Base-by-base conservation (phyloP, 1,139 yeast genomes). In the Suhomyces panamericanus region DNA sequence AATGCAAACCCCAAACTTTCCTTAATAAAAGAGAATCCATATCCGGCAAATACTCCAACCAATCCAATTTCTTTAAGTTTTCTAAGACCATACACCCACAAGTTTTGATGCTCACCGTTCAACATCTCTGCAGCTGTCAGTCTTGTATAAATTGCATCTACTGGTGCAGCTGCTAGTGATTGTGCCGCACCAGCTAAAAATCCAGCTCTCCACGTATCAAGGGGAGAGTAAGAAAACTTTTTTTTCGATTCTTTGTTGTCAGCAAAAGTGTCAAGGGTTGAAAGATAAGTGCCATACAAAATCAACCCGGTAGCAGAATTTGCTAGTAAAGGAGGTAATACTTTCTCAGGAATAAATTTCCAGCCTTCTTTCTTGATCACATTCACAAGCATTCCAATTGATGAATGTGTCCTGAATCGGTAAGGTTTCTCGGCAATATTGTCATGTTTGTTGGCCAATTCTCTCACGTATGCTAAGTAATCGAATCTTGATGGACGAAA, bases 401-500 rank as follows among this genome's bases (percentile, higher is more conserved):
- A 79, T 0, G 96, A 86, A 62, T 90, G 96, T 3, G 95, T 85
- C 49, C 80, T 68, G 52, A 85, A 72, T 35, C 75, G 75, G 74
- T 86, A 86, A 0, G 93, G 90, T 51, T 80, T 78, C 22, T 69
- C 55, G 35, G 66, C 67, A 13, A 80, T 68, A 41, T 77, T 78
- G 45, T 77, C 79, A 49, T 70, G 68, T 37, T 64, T 63, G 50
- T 72, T 62, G n/a, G 77, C 78, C 28, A 81, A 60, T 24, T 81
- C 78, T 41, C 88, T 63, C 0, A 84, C 81, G 44, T 83, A 78
- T 8, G 87, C 85, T 59, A 88, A 69, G 58, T 87, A 89, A 63
- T 91, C 98, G 50, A 91, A 87, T 41, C 97, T 70, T 6, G 96
- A 85, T 2, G 98, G 98, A 31, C 96, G 73, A 61, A 91, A 91